Conservation (phyloP, 768 basidiomycete genomes). For the Trametes cubensis region DNA sequence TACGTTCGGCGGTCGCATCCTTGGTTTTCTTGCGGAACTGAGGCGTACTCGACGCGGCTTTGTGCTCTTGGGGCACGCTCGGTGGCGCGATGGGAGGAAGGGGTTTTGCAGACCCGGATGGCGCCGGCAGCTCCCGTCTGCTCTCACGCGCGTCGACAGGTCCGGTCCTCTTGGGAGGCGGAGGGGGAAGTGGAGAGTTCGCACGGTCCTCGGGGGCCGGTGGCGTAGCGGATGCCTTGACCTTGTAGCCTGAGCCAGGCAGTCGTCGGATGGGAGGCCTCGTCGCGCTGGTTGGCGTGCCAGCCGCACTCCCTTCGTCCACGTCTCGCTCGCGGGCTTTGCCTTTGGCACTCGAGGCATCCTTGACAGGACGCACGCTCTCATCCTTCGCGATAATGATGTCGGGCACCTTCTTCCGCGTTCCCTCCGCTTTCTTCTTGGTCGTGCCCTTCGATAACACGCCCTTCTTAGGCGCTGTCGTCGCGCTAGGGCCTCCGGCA, state of each 20-base stretch:
- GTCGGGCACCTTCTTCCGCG: slow-evolving; percentile 24
- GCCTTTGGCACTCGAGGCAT: not conserved
- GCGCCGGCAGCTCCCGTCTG: slow-evolving; percentile 33
- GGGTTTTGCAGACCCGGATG: slow-evolving; percentile 41
- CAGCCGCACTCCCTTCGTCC: slow-evolving; percentile 18
- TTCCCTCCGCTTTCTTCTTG: slow-evolving; percentile 24
- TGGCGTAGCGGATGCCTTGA: slow-evolving; percentile 37
- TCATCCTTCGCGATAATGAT: slow-evolving; percentile 53
- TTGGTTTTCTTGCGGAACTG: slow-evolving; percentile 31
- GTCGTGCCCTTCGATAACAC: slow-evolving; percentile 39
- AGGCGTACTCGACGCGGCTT: not conserved
- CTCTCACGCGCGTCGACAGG: slow-evolving; percentile 34
- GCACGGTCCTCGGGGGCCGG: slow-evolving; percentile 22
- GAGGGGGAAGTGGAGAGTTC: slow-evolving; percentile 21
- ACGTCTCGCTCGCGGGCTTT: slow-evolving; percentile 25
- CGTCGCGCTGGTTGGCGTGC: slow-evolving; percentile 27
- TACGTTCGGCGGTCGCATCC: slow-evolving; percentile 8
- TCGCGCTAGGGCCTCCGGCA: slow-evolving; percentile 12
- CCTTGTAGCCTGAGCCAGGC: slow-evolving; percentile 54
- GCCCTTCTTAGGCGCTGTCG: slow-evolving; percentile 44
- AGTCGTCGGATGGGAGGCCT: slow-evolving; percentile 36
- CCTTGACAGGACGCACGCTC: slow-evolving; percentile 30
- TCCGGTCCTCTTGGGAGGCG: slow-evolving; percentile 31
- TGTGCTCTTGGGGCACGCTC: slow-evolving; percentile 15
- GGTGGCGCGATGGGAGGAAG: slow-evolving; percentile 34